Base-by-base conservation (phyloP, 2,329 filamentous ascomycete genomes). In the Cladosporium phlei region DNA sequence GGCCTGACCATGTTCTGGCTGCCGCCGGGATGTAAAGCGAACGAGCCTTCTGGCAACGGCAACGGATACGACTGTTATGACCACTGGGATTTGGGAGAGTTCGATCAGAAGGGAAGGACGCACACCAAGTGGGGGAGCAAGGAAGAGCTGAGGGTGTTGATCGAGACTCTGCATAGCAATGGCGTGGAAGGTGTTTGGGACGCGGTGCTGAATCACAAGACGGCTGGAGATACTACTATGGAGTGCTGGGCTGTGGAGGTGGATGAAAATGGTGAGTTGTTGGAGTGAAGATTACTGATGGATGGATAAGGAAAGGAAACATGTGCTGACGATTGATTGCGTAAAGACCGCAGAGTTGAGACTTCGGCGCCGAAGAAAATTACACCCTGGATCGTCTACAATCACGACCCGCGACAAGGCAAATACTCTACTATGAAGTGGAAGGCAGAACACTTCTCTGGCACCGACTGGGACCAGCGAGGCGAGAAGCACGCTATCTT, bases 151-250 rank as follows among this genome's bases (percentile, higher is more conserved):
- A 53, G 76, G 2, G 67, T 70, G 14, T 62, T 88, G 38, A 66
- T 70, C 2, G 63, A 69, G 16, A 64, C 67, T 10, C 80, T 81
- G 0, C 69, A 75, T 40, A 66, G 74, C 28, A 54, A 74, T 19
- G 76, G 74, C 0, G 69, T 87, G 7, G 74, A 75, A 0, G 56
- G 86, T 0, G 75, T 85, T 54, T 87, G 82, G 73, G 84, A 87
- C 61, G 79, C 82, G 1, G 82, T 88, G 5, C 67, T 87, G 34
- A 88, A 86, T 57, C 84, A 87, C 61, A 86, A 84, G 61, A 81
- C 82, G 2, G 83, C 76, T 2, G 83, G 80, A 5, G 84, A 88
- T 60, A 71, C 71, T 42, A 80, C 75, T 20, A 83, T 87, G 60
- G 74, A 75, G 45, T 83, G 76, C 47, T 66, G 69, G 49, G 82